Percentiles rank a stretch among this genome's conserved stretches.
These are phyloP conservation scores for Cyberlindnera mycetangii DNA, from an alignment of 805 yeast species.

Conservation along the genomic window DNA sequence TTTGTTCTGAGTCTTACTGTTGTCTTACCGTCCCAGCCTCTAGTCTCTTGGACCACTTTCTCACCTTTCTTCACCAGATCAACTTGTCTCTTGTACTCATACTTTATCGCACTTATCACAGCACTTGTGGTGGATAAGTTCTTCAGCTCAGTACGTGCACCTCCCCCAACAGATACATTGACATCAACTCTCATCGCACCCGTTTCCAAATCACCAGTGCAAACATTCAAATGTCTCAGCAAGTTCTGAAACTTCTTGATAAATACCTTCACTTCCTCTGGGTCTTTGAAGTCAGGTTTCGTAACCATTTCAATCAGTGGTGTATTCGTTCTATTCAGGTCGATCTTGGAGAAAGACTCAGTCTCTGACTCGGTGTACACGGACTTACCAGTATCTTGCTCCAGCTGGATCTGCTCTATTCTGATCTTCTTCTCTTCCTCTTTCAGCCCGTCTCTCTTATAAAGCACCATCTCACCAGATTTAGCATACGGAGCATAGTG, in stretches of 20 bases:
- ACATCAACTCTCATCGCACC: constrained; percentile 97
- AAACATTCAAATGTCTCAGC: constrained; percentile 64
- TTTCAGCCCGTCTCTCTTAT: constrained; percentile 52
- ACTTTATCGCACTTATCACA: constrained; percentile 68
- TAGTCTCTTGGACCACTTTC: constrained; percentile 55
- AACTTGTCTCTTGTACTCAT: constrained; percentile 73
- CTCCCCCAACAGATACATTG: constrained; percentile 74
- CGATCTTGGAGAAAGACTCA: constrained; percentile 48
- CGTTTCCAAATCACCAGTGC: constrained; percentile 88
- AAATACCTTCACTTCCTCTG: constrained; percentile 71
- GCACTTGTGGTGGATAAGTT: constrained; percentile 84
- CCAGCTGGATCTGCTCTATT: constrained; percentile 82
- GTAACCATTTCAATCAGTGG: constrained; percentile 93
- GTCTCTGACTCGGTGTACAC: constrained; percentile 42
- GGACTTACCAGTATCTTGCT: constrained; percentile 92
- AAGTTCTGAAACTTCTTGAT: constrained; percentile 76
- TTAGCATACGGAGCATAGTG: constrained; percentile 75
- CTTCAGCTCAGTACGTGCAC: constrained; percentile 81
- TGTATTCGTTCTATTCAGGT: constrained; percentile 78
- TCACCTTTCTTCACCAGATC: constrained; percentile 37
- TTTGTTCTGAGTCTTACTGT: constrained; percentile 72
- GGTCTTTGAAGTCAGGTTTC: constrained; percentile 71
- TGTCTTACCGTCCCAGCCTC: constrained; percentile 85
- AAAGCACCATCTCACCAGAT: constrained; percentile 56
- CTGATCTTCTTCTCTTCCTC: constrained; percentile 44